Percentiles rank a stretch among this genome's conserved stretches.
Conservation (phyloP, 1,139 yeast genomes). For the Kodamaea fungicola region DNA sequence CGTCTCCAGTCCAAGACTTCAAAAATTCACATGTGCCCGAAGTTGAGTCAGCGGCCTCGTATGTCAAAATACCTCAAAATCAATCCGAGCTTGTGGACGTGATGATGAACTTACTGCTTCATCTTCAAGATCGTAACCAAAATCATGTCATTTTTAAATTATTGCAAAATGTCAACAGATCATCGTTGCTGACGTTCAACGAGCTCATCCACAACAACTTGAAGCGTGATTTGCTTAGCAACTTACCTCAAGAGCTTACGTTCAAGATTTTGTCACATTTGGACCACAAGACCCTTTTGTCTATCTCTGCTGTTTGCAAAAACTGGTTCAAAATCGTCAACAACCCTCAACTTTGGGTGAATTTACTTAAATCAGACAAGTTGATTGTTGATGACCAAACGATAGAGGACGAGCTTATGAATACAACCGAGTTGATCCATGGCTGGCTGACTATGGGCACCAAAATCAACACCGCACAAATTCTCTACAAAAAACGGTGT, state of each 20-base stretch:
- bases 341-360: slow-evolving; percentile 59
- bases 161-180: slow-evolving; percentile 62
- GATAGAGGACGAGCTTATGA: slow-evolving; percentile 31
- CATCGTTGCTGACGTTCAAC: slow-evolving; percentile 65
- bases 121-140: slow-evolving; percentile 36
- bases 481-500: slow-evolving; percentile 63
- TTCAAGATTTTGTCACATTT: slow-evolving; percentile 63
- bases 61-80: slow-evolving; percentile 31
- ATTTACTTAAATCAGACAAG: slow-evolving; percentile 51
- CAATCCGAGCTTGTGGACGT: slow-evolving; percentile 40
- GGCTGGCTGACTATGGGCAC: slow-evolving; percentile 28
- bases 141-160: slow-evolving; percentile 57
- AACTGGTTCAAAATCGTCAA: slow-evolving; percentile 67
- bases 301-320: slow-evolving; percentile 62
- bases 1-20: slow-evolving; percentile 53
- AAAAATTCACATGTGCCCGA: slow-evolving; percentile 8
- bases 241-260: slow-evolving; percentile 76
- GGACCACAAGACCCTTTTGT: slow-evolving; percentile 61
- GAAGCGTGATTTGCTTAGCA: slow-evolving; percentile 67
- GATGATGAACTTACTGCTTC: slow-evolving; percentile 32
- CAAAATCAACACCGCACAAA: slow-evolving; percentile 40
- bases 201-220: slow-evolving; percentile 58
- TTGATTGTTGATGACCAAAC: slow-evolving; percentile 40
- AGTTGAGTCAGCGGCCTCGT: slow-evolving; percentile 14
- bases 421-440: slow-evolving; percentile 24